Percentiles rank a stretch among this genome's conserved stretches.
Evolutionary conservation across 805 yeast genomes (phyloP).

Genomic region (Nakazawaea wyomingensis): DNA sequence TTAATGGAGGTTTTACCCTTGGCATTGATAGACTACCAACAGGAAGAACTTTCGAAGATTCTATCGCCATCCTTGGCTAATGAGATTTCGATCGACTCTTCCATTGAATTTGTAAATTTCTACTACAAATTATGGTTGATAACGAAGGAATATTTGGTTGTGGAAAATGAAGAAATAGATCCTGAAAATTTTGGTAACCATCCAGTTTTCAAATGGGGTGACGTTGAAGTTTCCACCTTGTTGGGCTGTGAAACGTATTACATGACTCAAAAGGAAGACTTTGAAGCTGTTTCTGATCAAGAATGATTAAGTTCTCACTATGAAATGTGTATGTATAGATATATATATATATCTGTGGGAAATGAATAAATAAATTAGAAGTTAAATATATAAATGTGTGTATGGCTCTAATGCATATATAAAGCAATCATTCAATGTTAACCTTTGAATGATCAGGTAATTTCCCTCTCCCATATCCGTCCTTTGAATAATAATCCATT

Average conservation of each 20-base stretch:
- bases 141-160: constrained; percentile 30
- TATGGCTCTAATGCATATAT: too few relatives aligned
- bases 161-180: constrained; percentile 21
- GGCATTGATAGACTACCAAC: constrained; percentile 57
- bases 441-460: constrained; percentile 42
- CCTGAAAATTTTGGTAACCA: constrained; percentile 20
- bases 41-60: constrained; percentile 47
- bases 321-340: too few relatives aligned
- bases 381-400: constrained; percentile 3
- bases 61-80: constrained; percentile 61
- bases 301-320: too few relatives aligned
- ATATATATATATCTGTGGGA: too few relatives aligned
- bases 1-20: constrained; percentile 52
- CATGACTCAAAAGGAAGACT: constrained; percentile 16
- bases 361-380: constrained; percentile 9
- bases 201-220: constrained; percentile 47
- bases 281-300: constrained; percentile 6
- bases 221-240: constrained; percentile 57
- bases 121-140: constrained; percentile 35
- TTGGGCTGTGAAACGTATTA: constrained; percentile 56
- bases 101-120: constrained; percentile 43
- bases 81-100: constrained; percentile 46
- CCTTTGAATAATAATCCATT: constrained; percentile 89
- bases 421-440: constrained; percentile 2
- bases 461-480: constrained; percentile 89